Base-by-base conservation (phyloP, 768 basidiomycete species). In the Russula lepida region DNA sequence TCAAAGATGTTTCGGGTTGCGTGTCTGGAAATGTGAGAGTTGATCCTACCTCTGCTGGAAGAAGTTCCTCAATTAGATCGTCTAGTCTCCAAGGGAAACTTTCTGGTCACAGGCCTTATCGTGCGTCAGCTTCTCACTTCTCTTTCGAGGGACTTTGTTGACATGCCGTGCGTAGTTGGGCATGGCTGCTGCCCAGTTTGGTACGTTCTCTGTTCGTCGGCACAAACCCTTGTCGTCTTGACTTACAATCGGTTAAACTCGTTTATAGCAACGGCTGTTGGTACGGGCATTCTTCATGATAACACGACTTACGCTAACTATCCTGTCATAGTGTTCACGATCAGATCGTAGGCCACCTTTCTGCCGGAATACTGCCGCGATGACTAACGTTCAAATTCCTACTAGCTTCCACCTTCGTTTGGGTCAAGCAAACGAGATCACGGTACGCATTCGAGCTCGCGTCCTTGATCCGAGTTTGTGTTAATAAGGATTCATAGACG, bases 371-470 rank as follows among this genome's bases (percentile, higher is more conserved):
- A n/a, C 19, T 48, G 33, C 39, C 48, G 25, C 54, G 41, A 43
- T 30, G 28, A 32, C 51, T 58, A 32, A 54, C 37, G 6, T 13
- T 41, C 27, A 39, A 6, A 3, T 11, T 39, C 30, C 57, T 37
- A 25, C 46, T 37, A 82, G 77, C 56, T 76, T 82, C 63, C 60
- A 69, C 35, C 64, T 76, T 9, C 72, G 71, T 52, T 66, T 85
- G 6, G 72, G 74, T 25, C 71, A 77, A 2, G 76, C 83, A 6
- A 69, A 69, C 50, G 27, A 71, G 30, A 69, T 86, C n/a, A 77
- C 77, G 70, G 81, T 84, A 33, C 23, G 73, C 71, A n/a, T 32
- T 55, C 5, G n/a, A 2, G 6, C 27, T 30, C 13, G 37, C 12
- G 12, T 35, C 23, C 12, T 52, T 21, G 4, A 12, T 28, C 21